Base-by-base conservation (phyloP, 148 eudicot species). In the Rheum nobile region DNA sequence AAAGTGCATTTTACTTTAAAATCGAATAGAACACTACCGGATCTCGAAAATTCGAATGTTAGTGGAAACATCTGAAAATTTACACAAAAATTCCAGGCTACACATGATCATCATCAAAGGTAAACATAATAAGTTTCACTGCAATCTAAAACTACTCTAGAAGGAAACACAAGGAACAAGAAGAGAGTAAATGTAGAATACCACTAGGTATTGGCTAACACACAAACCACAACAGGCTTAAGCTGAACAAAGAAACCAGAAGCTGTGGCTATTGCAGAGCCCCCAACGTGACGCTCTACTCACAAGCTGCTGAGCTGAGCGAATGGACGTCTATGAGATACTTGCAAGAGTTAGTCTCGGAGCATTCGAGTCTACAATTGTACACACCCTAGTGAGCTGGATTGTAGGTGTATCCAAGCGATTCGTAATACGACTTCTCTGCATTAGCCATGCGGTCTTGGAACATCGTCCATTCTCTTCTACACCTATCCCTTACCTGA, bases 401-500 rank as follows among this genome's bases (percentile, higher is more conserved):
- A 43, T 73, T 44, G 75, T 76, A 42, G 48, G 54, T 70, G 42
- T 73, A 73, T 76, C 90, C 90, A 78, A 80, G 59, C 6, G 89
- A 82, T 83, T 80, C 68, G 11, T 74, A 88, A 71, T 90, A 88
- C 0, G 77, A 81, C 80, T 71, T 86, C 69, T 90, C 96, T 47
- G 96, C 91, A 43, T 71, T 72, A 28, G 71, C 72, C 82, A 87
- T 71, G 26, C 97, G 86, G 73, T 86, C 88, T 70, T 87, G 91
- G 77, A 89, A 91, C 83, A 82, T 87, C 19, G 77, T 74, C 97
- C 97, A 91, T 75, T 91, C 97, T 52, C 73, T 85, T 84, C 84
- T 81, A 82, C 97, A 91, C 84, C 97, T 86, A 35, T 84, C 86
- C 78, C 90, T 80, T 55, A 82, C 84, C 84, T 82, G 74, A 3